Conservation (phyloP, 768 basidiomycete genomes). For the Fomitopsis serialis region DNA sequence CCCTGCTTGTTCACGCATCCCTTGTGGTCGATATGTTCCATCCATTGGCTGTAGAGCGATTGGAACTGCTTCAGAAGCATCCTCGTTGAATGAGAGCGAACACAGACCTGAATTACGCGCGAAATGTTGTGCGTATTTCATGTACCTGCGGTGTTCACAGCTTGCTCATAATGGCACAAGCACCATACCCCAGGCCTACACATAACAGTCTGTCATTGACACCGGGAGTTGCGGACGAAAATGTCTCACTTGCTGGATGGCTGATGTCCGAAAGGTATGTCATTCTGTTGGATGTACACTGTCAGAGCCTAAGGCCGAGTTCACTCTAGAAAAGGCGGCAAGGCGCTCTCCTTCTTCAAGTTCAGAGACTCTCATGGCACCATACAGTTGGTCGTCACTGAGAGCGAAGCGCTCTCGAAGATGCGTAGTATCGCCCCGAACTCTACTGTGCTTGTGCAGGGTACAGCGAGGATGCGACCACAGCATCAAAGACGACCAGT, state of each 20-base stretch:
- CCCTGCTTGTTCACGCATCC: background rate
- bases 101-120: background rate
- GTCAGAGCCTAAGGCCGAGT: background rate
- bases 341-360: slow-evolving; percentile 77
- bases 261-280: slow-evolving; percentile 76
- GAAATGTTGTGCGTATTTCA: background rate
- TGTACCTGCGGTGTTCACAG: too few relatives aligned
- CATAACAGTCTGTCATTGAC: slow-evolving; percentile 21
- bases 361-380: slow-evolving; percentile 75
- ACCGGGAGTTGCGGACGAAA: slow-evolving; percentile 13
- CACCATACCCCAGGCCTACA: slow-evolving; percentile 19
- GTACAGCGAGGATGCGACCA: slow-evolving; percentile 64
- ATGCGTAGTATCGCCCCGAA: slow-evolving; percentile 63
- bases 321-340: slow-evolving; percentile 52
- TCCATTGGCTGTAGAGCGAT: background rate
- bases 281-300: slow-evolving; percentile 6
- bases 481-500: slow-evolving; percentile 56
- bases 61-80: too few relatives aligned
- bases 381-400: slow-evolving; percentile 71
- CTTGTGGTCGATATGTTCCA: background rate
- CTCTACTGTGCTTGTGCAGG: slow-evolving; percentile 72
- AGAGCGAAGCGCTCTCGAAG: slow-evolving; percentile 20
- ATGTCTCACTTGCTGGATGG: slow-evolving; percentile 77
- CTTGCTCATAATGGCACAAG: slow-evolving; percentile 4
- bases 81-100: too few relatives aligned